Evolutionary conservation across 139 green algal species (phyloP).

Genomic region (Micractinium sp.): DNA sequence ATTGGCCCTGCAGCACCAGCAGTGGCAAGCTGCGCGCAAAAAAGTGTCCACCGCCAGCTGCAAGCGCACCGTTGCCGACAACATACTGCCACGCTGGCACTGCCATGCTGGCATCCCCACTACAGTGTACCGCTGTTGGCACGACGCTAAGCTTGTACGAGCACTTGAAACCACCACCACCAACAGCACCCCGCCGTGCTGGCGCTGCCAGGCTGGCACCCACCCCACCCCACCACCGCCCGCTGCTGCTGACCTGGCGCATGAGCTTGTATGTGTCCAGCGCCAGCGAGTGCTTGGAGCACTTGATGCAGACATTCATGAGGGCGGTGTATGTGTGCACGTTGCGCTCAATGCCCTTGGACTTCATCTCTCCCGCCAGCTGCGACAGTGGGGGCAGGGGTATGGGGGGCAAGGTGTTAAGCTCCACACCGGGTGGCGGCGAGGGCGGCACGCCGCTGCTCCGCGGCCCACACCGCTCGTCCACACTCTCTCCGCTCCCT

Average conservation of each 20-base stretch:
- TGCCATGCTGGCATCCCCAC: no score
- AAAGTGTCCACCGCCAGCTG: no score
- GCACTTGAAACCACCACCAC: not conserved
- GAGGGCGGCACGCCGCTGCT: not conserved
- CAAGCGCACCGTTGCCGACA: no score
- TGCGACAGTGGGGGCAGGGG: slow-evolving; percentile 19
- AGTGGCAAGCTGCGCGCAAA: no score
- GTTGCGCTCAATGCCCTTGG: slow-evolving; percentile 72
- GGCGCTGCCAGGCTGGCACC: not conserved
- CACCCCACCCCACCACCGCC: not conserved
- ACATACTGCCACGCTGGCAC: no score
- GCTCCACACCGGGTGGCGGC: no score
- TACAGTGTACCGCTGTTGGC: no score
- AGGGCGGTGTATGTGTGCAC: slow-evolving; percentile 90
- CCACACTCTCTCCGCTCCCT: not conserved
- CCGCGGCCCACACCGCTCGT: not conserved
- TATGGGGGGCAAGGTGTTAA: not conserved
- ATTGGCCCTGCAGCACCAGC: not conserved
- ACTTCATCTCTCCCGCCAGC: slow-evolving; percentile 76
- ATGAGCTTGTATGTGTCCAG: slow-evolving; percentile 80
- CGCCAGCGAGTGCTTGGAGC: slow-evolving; percentile 63
- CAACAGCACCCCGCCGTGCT: no score
- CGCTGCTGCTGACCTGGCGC: slow-evolving; percentile 37
- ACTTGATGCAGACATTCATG: slow-evolving; percentile 93
- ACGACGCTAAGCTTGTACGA: no score